Evolutionary conservation across 2,329 filamentous ascomycete genomes (phyloP).

Genomic region (Microcera coccophila): DNA sequence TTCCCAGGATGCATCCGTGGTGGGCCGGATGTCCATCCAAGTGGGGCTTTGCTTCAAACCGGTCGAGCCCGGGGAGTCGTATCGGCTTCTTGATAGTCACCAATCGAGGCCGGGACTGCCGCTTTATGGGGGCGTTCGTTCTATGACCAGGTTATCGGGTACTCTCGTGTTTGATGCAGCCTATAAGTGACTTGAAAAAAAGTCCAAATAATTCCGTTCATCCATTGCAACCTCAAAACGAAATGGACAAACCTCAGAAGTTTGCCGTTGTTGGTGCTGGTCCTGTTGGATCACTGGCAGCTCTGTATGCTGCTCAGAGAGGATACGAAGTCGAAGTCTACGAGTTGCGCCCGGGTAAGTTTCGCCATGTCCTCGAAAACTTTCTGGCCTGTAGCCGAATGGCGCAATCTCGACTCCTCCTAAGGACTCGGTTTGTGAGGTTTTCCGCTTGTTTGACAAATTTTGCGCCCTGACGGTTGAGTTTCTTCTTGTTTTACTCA

Average conservation of each 20-base stretch:
- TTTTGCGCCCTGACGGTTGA: too few relatives aligned
- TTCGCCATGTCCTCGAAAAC: slow-evolving; percentile 9
- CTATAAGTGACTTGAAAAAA: slow-evolving; percentile 4
- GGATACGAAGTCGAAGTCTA: slow-evolving; percentile 92
- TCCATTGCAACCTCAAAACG: slow-evolving; percentile 21
- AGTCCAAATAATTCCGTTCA: slow-evolving; percentile 17
- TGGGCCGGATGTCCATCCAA: slow-evolving; percentile 9
- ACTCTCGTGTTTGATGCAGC: slow-evolving; percentile 2
- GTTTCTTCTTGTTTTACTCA: not conserved
- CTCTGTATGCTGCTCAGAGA: slow-evolving; percentile 83
- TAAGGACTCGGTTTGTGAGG: not conserved
- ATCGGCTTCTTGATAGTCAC: slow-evolving; percentile 1
- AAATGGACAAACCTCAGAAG: slow-evolving; percentile 53
- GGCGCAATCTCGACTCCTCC: not conserved
- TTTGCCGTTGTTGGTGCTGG: slow-evolving; percentile 86
- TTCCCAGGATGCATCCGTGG: slow-evolving; percentile 1
- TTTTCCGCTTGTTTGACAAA: not conserved
- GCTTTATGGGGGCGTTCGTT: not conserved
- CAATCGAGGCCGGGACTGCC: not conserved
- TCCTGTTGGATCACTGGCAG: slow-evolving; percentile 87
- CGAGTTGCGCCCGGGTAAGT: slow-evolving; percentile 82
- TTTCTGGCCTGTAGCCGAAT: not conserved
- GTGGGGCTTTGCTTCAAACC: slow-evolving; percentile 11
- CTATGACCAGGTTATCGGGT: not conserved
- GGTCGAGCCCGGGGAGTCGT: slow-evolving; percentile 2